Evolutionary conservation across 352 stramenopile genomes (phyloP), one percentile per base, ranked within the genome.

Genomic region (Elongisporangium prolatum): DNA sequence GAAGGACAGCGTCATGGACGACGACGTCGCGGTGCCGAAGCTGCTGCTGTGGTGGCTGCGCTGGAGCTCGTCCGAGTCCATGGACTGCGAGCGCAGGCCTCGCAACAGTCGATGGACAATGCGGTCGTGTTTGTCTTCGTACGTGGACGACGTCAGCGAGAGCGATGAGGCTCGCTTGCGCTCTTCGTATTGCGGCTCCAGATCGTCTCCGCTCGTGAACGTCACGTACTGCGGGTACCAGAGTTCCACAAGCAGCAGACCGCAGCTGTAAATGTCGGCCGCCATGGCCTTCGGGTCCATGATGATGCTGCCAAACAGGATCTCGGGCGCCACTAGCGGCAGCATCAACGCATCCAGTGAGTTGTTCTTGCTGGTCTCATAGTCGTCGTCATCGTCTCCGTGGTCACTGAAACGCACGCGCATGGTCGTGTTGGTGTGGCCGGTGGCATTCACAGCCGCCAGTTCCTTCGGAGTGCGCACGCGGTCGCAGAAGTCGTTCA

Each of bases 241-340:
- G 20, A 87, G 52, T 34, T 89, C 72, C 14, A 84, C 54, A 22
- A 88, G 64, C 28, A 89, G 52, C 11, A 89, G 71, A 9, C 77
- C 80, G 13, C 74, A 63, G 28, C 73, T 80, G 68, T 88, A 88
- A 37, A 88, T 83, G 44, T 88, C 80, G 2, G 68, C 68, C 25
- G 70, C 52, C 53, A 71, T 55, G 59, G 81, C 58, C 13, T 71
- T 59, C 10, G 71, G 61, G 17, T 65, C 25, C 25, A 34, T 34
- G 25, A 34, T 34, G 25, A 8, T 34, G 25, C 25, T 64, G 38
- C 76, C 60, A 40, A 72, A 48, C 20, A 85, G 47, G 17, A 86
- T 61, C 52, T 88, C 80, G 1, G 77, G 75, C 0, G 77, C 69
- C 13, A 84, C 50, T 3, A 89, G 22, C 2, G 79, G 75, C 2